A percentile compares a stretch with the other conserved stretches of the same genome.
Conservation (phyloP, 805 yeast species). For the Kockiozyma suomiensis region DNA sequence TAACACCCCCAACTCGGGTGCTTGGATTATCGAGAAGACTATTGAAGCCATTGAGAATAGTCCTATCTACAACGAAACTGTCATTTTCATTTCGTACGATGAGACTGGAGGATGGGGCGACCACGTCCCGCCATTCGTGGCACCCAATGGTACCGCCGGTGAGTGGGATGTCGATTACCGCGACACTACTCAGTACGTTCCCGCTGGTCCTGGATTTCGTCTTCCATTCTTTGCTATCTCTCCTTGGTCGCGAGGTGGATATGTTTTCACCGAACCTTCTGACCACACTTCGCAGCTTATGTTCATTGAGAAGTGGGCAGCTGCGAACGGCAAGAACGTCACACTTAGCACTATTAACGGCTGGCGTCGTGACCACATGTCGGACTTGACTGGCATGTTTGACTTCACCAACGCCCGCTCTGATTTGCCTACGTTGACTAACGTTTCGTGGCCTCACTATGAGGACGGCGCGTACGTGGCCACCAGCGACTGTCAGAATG, state of each 20-base stretch:
- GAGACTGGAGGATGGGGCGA: constrained; percentile 40
- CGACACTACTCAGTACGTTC: constrained; percentile 10
- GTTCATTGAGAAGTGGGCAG: constrained; percentile 37
- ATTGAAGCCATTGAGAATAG: constrained; percentile 33
- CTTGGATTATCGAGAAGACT: constrained; percentile 34
- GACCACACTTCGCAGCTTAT: constrained; percentile 39
- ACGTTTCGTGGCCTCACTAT: constrained; percentile 22
- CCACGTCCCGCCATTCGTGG: constrained; percentile 36
- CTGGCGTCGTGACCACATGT: constrained; percentile 38
- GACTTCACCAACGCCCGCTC: constrained; percentile 31
- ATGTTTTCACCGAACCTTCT: constrained; percentile 36
- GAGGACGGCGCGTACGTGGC: constrained; percentile 13
- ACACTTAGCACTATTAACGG: constrained; percentile 24
- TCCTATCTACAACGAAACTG: constrained; percentile 36
- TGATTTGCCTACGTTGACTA: constrained; percentile 13
- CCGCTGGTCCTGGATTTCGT: constrained; percentile 18
- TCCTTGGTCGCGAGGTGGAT: constrained; percentile 38
- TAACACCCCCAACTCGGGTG: constrained; percentile 35
- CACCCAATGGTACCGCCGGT: constrained; percentile 37
- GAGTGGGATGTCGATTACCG: constrained; percentile 37
- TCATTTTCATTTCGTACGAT: constrained; percentile 36
- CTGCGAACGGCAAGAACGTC: constrained; percentile 28
- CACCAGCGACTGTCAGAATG: constrained; percentile 16
- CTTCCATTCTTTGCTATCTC: constrained; percentile 28
- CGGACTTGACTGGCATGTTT: constrained; percentile 34